Evolutionary conservation across 208 protist species (phyloP).

Genomic region (Porcisia hertigi): DNA sequence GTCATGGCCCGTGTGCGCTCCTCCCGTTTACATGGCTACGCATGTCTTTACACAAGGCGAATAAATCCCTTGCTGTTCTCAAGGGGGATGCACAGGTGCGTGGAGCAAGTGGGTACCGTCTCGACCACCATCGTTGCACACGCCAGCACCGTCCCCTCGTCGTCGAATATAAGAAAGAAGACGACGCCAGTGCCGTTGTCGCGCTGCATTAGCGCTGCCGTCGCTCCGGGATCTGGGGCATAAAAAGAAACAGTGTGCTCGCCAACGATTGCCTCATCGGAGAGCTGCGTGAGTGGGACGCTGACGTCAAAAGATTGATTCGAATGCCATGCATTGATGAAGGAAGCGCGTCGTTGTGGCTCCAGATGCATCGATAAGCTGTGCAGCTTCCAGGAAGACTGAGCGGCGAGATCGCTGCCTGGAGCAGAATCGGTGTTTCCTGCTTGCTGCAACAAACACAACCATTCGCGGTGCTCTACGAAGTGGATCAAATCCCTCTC

Average conservation of each 20-base stretch:
- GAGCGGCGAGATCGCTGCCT: background rate
- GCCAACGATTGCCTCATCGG: conserved; percentile 23
- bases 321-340: conserved; percentile 33
- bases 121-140: conserved; percentile 24
- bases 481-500: conserved; percentile 32
- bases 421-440: background rate
- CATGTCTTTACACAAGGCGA: conserved; percentile 11
- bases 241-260: conserved; percentile 30
- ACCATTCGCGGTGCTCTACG: conserved; percentile 27
- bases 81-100: conserved; percentile 20
- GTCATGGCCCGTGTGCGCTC: background rate
- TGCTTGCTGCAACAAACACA: conserved; percentile 1
- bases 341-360: conserved; percentile 25
- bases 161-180: conserved; percentile 35
- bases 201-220: conserved; percentile 17
- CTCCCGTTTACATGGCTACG: background rate
- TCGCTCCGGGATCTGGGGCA: conserved; percentile 8
- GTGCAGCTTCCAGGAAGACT: conserved; percentile 19
- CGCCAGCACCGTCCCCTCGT: conserved; percentile 28
- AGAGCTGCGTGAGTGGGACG: conserved; percentile 18
- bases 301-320: conserved; percentile 26
- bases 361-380: conserved; percentile 30
- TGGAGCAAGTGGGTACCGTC: background rate
- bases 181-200: conserved; percentile 11
- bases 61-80: conserved; percentile 26